phyloP scores from a whole-genome alignment of 768 basidiomycete genomes.

The Lentinus brumalis region DNA sequence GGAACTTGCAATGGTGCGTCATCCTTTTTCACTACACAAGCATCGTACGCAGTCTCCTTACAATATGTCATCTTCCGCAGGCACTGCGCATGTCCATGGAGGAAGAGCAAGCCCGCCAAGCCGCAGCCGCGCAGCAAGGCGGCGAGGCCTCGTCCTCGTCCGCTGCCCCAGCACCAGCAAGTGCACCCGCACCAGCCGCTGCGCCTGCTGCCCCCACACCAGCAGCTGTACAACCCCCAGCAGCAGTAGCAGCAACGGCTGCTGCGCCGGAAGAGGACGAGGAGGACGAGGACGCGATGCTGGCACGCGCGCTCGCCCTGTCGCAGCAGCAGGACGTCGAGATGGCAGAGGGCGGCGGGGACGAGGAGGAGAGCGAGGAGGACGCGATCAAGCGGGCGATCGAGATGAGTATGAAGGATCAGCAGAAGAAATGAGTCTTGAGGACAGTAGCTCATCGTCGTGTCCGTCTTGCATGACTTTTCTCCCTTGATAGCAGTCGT shows the following conservation, averaged over 20 bases:
- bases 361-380: constrained; percentile 76
- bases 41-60: not conserved
- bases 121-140: constrained; percentile 44
- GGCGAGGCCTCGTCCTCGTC: constrained; percentile 34
- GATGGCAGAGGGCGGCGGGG: constrained; percentile 41
- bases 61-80: constrained; percentile 39
- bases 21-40: not conserved
- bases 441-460: not conserved
- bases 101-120: constrained; percentile 84
- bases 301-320: constrained; percentile 77
- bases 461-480: not conserved
- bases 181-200: constrained; percentile 35
- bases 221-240: constrained; percentile 35
- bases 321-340: constrained; percentile 61
- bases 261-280: constrained; percentile 51
- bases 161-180: constrained; percentile 34
- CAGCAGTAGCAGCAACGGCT: constrained; percentile 27
- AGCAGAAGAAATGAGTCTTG: constrained; percentile 41
- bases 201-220: constrained; percentile 35
- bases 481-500: not conserved
- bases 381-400: constrained; percentile 91
- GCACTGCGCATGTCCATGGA: constrained; percentile 97
- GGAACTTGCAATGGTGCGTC: constrained; percentile 89
- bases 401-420: constrained; percentile 86
- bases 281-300: constrained; percentile 76